These are phyloP conservation scores for Nakazawaea ishiwadae DNA, from an alignment of 805 yeast genomes.

Conservation along the genomic window DNA sequence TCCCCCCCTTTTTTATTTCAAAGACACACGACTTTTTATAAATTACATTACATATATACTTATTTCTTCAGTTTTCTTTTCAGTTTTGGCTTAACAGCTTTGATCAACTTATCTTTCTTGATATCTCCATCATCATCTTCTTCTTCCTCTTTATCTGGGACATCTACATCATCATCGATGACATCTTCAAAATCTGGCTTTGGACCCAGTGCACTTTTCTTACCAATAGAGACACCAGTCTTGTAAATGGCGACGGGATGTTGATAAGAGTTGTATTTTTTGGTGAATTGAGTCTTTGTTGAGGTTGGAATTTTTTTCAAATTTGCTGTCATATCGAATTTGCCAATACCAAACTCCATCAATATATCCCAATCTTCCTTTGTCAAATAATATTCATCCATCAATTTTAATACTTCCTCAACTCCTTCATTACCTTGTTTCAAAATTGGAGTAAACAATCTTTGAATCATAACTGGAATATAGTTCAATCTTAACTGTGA, in stretches of 20 bases:
- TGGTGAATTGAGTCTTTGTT: conserved; percentile 82
- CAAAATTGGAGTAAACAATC: conserved; percentile 55
- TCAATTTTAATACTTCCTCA: conserved; percentile 52
- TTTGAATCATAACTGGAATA: conserved; percentile 57
- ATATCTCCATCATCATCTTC: conserved; percentile 45
- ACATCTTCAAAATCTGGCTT: conserved; percentile 72
- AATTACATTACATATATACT: too few species aligned
- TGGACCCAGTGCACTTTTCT: conserved; percentile 25
- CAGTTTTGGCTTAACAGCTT: conserved; percentile 38
- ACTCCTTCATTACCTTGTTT: conserved; percentile 59
- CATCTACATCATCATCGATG: conserved; percentile 46
- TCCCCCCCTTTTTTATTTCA: too few species aligned
- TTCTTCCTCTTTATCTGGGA: conserved; percentile 33
- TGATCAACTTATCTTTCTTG: conserved; percentile 61
- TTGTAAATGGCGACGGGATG: conserved; percentile 87
- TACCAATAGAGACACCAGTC: conserved; percentile 58
- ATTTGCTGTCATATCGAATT: conserved; percentile 33
- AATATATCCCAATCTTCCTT: conserved; percentile 90
- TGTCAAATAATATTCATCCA: conserved; percentile 85
- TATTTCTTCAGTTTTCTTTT: conserved; percentile 16
- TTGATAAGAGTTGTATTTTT: conserved; percentile 65
- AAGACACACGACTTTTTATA: too few species aligned
- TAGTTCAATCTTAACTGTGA: conserved; percentile 72
- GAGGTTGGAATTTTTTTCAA: conserved; percentile 67
- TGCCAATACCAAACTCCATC: conserved; percentile 79